These are phyloP conservation scores for Pelagophyceae sp. DNA, from an alignment of 352 stramenopile genomes.

Conservation along the genomic window DNA sequence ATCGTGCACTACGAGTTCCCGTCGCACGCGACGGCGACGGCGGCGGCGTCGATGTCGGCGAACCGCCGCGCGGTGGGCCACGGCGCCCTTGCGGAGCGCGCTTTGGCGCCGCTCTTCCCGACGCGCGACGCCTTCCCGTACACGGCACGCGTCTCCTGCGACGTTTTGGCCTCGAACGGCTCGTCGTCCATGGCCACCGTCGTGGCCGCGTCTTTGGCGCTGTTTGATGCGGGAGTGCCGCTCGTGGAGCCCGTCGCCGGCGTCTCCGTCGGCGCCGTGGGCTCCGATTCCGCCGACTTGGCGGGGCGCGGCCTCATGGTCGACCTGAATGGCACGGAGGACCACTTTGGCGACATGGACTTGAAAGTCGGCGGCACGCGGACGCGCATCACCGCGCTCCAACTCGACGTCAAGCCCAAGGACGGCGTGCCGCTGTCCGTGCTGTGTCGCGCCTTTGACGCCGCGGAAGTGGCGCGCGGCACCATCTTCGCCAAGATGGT, in stretches of 20 bases:
- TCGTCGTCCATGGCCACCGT: constrained; percentile 86
- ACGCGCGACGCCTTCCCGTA: constrained; percentile 78
- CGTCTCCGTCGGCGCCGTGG: constrained; percentile 67
- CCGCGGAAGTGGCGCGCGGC: constrained; percentile 62
- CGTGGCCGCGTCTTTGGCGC: constrained; percentile 74
- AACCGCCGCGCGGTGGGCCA: constrained; percentile 80
- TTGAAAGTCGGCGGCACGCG: constrained; percentile 86
- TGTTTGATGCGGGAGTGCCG: constrained; percentile 75
- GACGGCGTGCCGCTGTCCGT: constrained; percentile 64
- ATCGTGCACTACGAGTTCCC: constrained; percentile 18
- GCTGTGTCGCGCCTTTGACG: constrained; percentile 67
- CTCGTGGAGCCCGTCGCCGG: constrained; percentile 68
- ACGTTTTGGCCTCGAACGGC: constrained; percentile 81
- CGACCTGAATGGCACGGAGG: constrained; percentile 82
- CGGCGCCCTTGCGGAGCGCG: constrained; percentile 81
- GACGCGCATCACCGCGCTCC: constrained; percentile 74
- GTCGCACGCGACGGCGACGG: neutral
- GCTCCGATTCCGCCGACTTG: constrained; percentile 16
- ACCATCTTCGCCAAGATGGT: constrained; percentile 73
- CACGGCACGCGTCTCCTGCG: constrained; percentile 79
- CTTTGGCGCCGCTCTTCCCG: constrained; percentile 76
- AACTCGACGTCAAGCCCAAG: constrained; percentile 82
- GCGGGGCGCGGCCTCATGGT: constrained; percentile 44
- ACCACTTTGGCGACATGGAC: constrained; percentile 95
- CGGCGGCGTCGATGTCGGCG: constrained; percentile 52